Conservation (phyloP, 2,329 filamentous ascomycete genomes). For the Fusarium nisikadoi region DNA sequence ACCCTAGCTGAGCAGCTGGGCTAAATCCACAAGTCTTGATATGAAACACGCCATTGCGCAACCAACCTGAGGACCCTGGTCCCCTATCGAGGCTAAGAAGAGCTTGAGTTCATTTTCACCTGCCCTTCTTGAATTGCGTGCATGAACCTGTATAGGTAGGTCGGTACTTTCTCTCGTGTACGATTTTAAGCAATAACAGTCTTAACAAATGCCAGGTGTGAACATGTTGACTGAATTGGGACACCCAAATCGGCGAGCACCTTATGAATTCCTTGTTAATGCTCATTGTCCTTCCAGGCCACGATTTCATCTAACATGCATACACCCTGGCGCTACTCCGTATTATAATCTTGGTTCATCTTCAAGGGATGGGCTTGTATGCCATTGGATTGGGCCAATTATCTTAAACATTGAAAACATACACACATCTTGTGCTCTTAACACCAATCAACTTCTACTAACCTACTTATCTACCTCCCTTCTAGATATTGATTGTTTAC, state of each 20-base stretch:
- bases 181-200: not conserved
- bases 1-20: not conserved
- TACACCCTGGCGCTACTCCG: not conserved
- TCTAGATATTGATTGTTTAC: not conserved
- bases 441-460: not conserved
- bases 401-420: slow-evolving; percentile 1
- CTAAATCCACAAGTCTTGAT: slow-evolving; percentile 19
- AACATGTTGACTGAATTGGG: not conserved
- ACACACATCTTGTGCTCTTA: slow-evolving; percentile 7
- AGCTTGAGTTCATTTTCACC: slow-evolving; percentile 11
- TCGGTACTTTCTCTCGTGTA: not conserved
- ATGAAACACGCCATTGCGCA: slow-evolving; percentile 40
- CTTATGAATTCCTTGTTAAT: slow-evolving; percentile 17
- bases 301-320: not conserved
- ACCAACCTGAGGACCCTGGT: slow-evolving; percentile 28
- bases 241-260: not conserved
- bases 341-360: not conserved
- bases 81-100: slow-evolving; percentile 2
- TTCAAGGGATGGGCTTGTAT: slow-evolving; percentile 4
- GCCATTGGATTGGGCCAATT: not conserved
- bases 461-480: not conserved
- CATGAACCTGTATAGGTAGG: not conserved
- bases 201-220: not conserved
- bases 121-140: slow-evolving; percentile 26
- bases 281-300: slow-evolving; percentile 24